Percentiles rank a stretch among this genome's conserved stretches.
Evolutionary conservation across 495 filamentous ascomycete species (phyloP).

Genomic region (Penicillium mononematosum): DNA sequence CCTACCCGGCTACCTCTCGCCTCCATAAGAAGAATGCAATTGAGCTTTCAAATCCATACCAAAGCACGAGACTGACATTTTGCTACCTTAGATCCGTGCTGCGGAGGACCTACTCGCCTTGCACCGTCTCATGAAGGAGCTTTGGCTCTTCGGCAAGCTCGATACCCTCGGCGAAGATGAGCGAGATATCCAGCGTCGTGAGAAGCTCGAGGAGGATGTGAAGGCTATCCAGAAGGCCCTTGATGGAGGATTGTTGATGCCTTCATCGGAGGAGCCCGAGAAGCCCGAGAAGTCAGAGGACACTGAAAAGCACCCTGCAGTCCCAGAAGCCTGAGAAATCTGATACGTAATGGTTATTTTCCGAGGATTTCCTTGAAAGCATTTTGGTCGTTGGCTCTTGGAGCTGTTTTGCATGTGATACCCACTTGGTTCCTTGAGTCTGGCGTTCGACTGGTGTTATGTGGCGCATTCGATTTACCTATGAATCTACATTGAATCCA

Average conservation of each 20-base stretch:
- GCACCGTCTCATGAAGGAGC: constrained; percentile 65
- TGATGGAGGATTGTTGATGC: constrained; percentile 37
- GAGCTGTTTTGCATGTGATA: not conserved
- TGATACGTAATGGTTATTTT: not conserved
- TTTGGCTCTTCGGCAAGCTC: constrained; percentile 74
- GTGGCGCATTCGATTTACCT: not conserved
- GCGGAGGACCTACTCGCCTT: constrained; percentile 65
- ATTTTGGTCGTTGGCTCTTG: not conserved
- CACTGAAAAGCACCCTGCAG: not conserved
- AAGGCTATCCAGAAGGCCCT: constrained; percentile 48
- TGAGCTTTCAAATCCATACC: not conserved
- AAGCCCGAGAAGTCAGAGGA: not conserved
- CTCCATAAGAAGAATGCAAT: not conserved
- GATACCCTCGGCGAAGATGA: constrained; percentile 57
- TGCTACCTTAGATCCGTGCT: constrained; percentile 53
- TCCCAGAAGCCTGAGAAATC: not conserved
- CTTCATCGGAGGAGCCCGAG: constrained; percentile 11
- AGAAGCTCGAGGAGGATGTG: constrained; percentile 53
- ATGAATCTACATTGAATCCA: not conserved
- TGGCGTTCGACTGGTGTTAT: constrained; percentile 1
- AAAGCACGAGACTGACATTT: not conserved
- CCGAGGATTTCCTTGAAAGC: no score
- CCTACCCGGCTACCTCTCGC: not conserved
- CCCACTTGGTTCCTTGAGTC: not conserved
- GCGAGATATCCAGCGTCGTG: constrained; percentile 38